phyloP scores from a whole-genome alignment of 2,329 filamentous ascomycete species.

The Colletotrichum camelliae region DNA sequence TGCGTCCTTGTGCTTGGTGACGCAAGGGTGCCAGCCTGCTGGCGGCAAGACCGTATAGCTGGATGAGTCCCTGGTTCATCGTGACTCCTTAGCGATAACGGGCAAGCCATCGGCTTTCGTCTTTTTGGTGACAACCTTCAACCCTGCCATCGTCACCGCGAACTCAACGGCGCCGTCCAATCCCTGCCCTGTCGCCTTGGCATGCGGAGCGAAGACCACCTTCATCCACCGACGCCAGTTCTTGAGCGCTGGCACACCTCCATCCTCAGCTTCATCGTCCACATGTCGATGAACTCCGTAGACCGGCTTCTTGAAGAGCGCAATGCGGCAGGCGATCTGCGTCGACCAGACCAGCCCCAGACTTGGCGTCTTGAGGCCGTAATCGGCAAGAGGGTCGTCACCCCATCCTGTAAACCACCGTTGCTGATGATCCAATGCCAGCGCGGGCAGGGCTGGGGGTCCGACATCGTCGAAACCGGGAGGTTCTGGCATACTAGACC shows the following conservation, averaged over 20 bases:
- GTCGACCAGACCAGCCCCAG: constrained; percentile 91
- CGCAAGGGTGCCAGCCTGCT: neutral
- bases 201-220: constrained; percentile 88
- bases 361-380: constrained; percentile 78
- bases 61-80: neutral
- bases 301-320: constrained; percentile 75
- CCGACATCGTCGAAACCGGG: constrained; percentile 45
- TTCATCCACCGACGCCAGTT: constrained; percentile 81
- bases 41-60: neutral
- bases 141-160: constrained; percentile 73
- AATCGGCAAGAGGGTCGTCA: constrained; percentile 60
- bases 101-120: neutral
- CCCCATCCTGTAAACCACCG: constrained; percentile 97
- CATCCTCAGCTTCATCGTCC: constrained; percentile 47
- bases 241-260: constrained; percentile 50
- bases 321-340: constrained; percentile 83
- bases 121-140: constrained; percentile 42
- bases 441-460: constrained; percentile 50
- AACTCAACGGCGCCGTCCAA: constrained; percentile 68
- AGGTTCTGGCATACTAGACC: constrained; percentile 38
- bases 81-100: neutral
- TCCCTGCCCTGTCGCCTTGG: constrained; percentile 54
- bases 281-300: constrained; percentile 39
- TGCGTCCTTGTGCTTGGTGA: neutral
- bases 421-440: constrained; percentile 88